These are phyloP conservation scores for Tephrocybe rancida DNA, from an alignment of 768 basidiomycete genomes.

Conservation along the genomic window DNA sequence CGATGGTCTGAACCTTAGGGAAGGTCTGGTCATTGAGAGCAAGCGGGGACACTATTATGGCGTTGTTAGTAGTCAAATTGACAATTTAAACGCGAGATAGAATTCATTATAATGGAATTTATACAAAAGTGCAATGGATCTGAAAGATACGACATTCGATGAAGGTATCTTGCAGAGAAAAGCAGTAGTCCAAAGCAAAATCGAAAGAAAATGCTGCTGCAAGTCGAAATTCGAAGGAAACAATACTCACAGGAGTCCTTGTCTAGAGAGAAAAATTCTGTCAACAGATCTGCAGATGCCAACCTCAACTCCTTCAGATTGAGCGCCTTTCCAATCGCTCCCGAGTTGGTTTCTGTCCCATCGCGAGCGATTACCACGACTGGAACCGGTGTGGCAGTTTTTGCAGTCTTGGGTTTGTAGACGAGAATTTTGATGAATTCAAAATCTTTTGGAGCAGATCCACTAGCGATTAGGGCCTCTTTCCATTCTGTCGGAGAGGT, in stretches of 20 bases:
- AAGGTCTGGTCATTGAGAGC: slow-evolving; percentile 68
- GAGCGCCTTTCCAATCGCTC: slow-evolving; percentile 75
- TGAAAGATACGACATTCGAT: background rate
- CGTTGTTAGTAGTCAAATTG: slow-evolving; percentile 18
- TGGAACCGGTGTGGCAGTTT: slow-evolving; percentile 80
- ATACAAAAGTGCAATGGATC: no score
- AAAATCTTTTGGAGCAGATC: slow-evolving; percentile 57
- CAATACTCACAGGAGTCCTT: slow-evolving; percentile 77
- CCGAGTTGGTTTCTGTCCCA: slow-evolving; percentile 80
- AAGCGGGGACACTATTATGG: slow-evolving; percentile 72
- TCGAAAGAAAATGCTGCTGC: slow-evolving; percentile 18
- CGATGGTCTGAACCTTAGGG: slow-evolving; percentile 69
- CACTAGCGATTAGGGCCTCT: slow-evolving; percentile 59
- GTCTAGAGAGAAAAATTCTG: slow-evolving; percentile 80
- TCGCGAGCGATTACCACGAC: slow-evolving; percentile 88
- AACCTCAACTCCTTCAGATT: slow-evolving; percentile 86
- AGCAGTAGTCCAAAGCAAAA: background rate
- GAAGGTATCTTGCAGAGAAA: no score
- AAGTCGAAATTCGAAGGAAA: background rate
- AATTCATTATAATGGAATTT: no score
- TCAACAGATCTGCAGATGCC: slow-evolving; percentile 83
- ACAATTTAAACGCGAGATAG: background rate
- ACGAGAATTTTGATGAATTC: slow-evolving; percentile 87
- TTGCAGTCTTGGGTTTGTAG: slow-evolving; percentile 97
- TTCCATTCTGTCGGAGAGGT: slow-evolving; percentile 79